Conservation (phyloP, 148 eudicot species). For the Vaccinium myrtillus region DNA sequence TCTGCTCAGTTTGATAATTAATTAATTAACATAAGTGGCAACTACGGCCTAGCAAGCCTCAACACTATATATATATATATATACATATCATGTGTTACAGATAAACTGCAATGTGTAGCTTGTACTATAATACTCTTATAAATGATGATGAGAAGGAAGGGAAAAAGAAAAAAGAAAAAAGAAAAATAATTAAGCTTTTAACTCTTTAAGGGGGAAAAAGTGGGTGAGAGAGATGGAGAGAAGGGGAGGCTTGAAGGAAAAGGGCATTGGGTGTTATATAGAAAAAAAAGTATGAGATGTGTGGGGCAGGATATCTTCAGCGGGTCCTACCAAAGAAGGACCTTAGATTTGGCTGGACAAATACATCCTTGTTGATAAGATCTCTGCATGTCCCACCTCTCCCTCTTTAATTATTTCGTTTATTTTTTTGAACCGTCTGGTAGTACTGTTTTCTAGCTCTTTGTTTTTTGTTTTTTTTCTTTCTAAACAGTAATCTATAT, state of each 20-base stretch:
- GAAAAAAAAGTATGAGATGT: conserved; percentile 13
- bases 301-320: conserved; percentile 22
- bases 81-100: background rate
- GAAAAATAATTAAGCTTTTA: background rate
- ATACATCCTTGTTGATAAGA: conserved; percentile 21
- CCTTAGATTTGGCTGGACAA: conserved; percentile 27
- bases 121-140: background rate
- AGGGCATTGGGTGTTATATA: conserved; percentile 21
- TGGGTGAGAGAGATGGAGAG: conserved; percentile 12
- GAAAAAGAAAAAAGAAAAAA: background rate
- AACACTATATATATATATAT: background rate
- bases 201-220: background rate
- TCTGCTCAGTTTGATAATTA: background rate
- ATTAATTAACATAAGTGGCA: background rate
- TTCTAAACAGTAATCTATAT: background rate
- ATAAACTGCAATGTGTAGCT: background rate
- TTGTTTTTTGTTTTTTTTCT: background rate
- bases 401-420: background rate
- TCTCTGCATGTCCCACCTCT: conserved; percentile 16
- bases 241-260: conserved; percentile 8
- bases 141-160: background rate
- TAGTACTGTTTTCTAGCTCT: background rate
- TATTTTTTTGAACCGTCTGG: background rate
- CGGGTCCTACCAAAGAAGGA: conserved; percentile 29
- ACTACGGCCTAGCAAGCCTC: background rate